Percentiles rank a stretch among this genome's conserved stretches.
phyloP scores from a whole-genome alignment of 2,329 filamentous ascomycete species.

The Fusarium nygamai region DNA sequence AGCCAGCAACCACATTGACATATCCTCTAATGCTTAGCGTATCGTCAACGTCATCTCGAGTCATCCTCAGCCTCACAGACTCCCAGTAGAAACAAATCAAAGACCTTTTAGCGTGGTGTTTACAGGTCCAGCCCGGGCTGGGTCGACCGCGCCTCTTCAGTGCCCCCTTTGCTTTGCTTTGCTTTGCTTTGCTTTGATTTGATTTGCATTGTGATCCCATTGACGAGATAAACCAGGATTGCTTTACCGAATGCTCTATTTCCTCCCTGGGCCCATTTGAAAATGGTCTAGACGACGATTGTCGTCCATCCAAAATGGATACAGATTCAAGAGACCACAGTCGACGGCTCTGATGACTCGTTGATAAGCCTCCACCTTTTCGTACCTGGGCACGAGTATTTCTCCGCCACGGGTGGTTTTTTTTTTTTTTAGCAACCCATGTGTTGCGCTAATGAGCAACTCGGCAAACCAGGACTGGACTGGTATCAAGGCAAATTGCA shows the following conservation, averaged over 20 bases:
- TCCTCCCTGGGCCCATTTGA: conserved; percentile 1
- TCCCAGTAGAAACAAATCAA: background rate
- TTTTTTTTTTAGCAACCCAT: conserved; percentile 40
- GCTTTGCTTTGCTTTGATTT: too few species aligned
- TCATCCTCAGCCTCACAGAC: conserved; percentile 27
- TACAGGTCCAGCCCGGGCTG: conserved; percentile 4
- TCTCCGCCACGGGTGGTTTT: conserved; percentile 15
- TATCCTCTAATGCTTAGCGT: conserved; percentile 19
- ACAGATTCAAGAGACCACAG: background rate
- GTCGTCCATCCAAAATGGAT: conserved; percentile 10
- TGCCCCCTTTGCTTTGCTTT: conserved; percentile 12
- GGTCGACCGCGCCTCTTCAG: conserved; percentile 29
- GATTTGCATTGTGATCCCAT: background rate
- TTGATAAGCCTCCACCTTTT: conserved; percentile 8
- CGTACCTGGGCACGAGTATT: conserved; percentile 7
- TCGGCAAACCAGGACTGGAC: background rate
- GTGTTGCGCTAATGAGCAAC: conserved; percentile 9
- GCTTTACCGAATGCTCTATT: conserved; percentile 1
- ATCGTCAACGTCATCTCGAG: conserved; percentile 2
- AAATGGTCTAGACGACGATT: conserved; percentile 16
- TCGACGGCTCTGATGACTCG: background rate
- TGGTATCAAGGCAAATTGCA: conserved; percentile 25
- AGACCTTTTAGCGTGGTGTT: background rate
- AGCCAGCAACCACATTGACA: conserved; percentile 1
- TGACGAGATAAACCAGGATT: conserved; percentile 15